phyloP scores from a whole-genome alignment of 2,329 filamentous ascomycete genomes.

The Hortaea werneckii region DNA sequence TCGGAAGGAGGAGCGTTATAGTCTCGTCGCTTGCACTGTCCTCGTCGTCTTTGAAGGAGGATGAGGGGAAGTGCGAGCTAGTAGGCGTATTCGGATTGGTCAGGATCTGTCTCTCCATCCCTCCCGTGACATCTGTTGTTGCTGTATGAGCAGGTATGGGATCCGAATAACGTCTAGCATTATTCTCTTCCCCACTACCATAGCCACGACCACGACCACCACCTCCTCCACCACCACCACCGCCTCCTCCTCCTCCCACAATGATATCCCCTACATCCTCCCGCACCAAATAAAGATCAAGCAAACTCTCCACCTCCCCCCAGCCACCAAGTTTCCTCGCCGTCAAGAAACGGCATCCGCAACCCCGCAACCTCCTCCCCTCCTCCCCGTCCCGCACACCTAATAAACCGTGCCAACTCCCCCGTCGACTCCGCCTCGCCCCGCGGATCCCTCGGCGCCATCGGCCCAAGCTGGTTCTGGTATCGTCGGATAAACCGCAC shows the following conservation, averaged over 20 bases:
- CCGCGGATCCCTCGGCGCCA: conserved; percentile 1
- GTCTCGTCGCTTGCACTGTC: not conserved
- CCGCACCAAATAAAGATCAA: not conserved
- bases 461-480: not conserved
- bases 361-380: not conserved
- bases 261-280: not conserved
- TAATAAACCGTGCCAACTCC: conserved; percentile 1
- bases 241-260: not conserved
- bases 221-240: not conserved
- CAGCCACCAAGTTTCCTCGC: not conserved
- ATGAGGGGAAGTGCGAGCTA: not conserved
- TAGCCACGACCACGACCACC: too few relatives aligned
- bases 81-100: not conserved
- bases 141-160: not conserved
- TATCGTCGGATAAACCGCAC: conserved; percentile 6
- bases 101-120: not conserved
- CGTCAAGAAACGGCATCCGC: not conserved
- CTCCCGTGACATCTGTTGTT: not conserved
- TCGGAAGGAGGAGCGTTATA: not conserved
- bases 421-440: not conserved
- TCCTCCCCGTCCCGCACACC: not conserved
- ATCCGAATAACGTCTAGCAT: too few relatives aligned
- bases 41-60: not conserved
- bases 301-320: not conserved
- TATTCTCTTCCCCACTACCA: too few relatives aligned